Evolutionary conservation across 495 filamentous ascomycete species (phyloP).

Genomic region (Trichoderma parareesei): DNA sequence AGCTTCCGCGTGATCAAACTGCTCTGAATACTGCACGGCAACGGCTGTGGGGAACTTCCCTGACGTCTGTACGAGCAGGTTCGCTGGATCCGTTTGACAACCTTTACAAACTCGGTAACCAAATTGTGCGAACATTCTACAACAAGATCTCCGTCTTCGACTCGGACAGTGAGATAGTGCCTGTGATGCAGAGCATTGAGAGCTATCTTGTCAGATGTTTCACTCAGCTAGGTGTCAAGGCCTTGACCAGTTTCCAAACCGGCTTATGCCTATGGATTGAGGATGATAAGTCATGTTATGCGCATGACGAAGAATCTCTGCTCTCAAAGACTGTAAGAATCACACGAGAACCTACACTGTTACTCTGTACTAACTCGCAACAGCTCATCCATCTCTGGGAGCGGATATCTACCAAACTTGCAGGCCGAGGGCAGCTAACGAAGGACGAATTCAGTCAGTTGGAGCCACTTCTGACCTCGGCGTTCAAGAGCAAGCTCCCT

Average conservation of each 20-base stretch:
- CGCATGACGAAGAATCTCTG: conserved; percentile 22
- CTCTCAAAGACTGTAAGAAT: conserved; percentile 28
- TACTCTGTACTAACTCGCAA: conserved; percentile 17
- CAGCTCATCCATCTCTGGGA: conserved; percentile 37
- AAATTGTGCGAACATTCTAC: conserved; percentile 40
- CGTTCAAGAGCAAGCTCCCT: conserved; percentile 42
- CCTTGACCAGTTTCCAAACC: conserved; percentile 48
- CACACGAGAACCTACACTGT: conserved; percentile 9
- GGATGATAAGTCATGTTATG: conserved; percentile 37
- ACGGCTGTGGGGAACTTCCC: conserved; percentile 49
- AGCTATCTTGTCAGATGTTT: conserved; percentile 33
- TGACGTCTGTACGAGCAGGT: conserved; percentile 32
- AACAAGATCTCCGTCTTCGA: conserved; percentile 19
- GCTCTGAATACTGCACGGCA: conserved; percentile 49
- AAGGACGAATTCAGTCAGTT: conserved; percentile 30
- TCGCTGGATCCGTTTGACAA: conserved; percentile 53
- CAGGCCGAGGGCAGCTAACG: conserved; percentile 21
- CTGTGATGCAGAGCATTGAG: conserved; percentile 27
- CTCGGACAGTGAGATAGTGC: conserved; percentile 17
- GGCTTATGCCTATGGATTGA: conserved; percentile 54
- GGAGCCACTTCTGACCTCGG: conserved; percentile 33
- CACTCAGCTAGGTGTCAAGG: conserved; percentile 25
- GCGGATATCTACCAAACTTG: conserved; percentile 26
- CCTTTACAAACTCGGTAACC: conserved; percentile 47
- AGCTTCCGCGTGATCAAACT: conserved; percentile 43